These are phyloP conservation scores for Platanus orientalis DNA, from an alignment of 164 flowering plant genomes.

Conservation along the genomic window DNA sequence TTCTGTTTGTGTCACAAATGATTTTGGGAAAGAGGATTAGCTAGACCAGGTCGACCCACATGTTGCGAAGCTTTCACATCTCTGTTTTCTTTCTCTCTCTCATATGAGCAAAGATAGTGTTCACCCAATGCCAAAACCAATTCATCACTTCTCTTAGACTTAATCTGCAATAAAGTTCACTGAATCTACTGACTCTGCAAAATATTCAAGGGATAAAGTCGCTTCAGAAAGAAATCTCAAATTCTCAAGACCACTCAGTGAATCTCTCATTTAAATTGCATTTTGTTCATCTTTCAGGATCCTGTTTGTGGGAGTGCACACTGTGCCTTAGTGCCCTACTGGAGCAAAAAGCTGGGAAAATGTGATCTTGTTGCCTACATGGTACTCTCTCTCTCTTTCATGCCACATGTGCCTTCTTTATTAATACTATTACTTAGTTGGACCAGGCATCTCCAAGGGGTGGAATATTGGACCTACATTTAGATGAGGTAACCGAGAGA, in stretches of 20 bases:
- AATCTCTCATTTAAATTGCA: neutral
- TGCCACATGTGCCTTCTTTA: neutral
- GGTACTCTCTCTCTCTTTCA: neutral
- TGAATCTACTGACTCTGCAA: too few relatives aligned
- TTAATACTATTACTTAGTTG: neutral
- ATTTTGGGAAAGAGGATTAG: too few relatives aligned
- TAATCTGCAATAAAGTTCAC: too few relatives aligned
- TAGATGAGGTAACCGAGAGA: slow-evolving; percentile 53
- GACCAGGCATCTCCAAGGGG: slow-evolving; percentile 77
- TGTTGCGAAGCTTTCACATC: too few relatives aligned
- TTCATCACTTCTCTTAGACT: too few relatives aligned
- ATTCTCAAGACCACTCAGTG: neutral
- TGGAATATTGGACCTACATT: slow-evolving; percentile 53
- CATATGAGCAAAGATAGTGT: too few relatives aligned
- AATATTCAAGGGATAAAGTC: too few relatives aligned
- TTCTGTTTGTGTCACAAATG: too few relatives aligned
- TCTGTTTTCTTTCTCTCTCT: too few relatives aligned
- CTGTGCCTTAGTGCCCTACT: slow-evolving; percentile 67
- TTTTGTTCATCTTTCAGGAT: slow-evolving; percentile 42
- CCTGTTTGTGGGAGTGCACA: slow-evolving; percentile 86
- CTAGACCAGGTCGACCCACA: too few relatives aligned
- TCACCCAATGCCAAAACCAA: too few relatives aligned
- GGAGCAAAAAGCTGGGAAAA: slow-evolving; percentile 74
- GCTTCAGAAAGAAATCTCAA: neutral
- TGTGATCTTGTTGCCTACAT: slow-evolving; percentile 47